These are phyloP conservation scores for Magnaporthiopsis incrustans DNA, from an alignment of 2,329 filamentous ascomycete species.

Conservation along the genomic window DNA sequence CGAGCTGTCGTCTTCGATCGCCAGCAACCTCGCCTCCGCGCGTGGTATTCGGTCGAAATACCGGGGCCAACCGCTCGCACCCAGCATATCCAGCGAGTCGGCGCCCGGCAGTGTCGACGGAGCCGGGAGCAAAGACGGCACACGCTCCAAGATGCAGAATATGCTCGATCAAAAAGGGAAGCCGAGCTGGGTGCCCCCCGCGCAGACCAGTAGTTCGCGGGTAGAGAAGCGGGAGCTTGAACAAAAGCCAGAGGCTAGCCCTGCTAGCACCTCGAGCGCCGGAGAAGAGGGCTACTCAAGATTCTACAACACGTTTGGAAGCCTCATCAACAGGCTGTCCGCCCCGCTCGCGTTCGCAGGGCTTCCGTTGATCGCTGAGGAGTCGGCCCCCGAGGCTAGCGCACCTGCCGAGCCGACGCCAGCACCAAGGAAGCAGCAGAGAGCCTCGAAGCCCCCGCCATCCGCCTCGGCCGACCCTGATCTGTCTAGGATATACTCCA, in stretches of 20 bases:
- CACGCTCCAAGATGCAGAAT: slow-evolving; percentile 45
- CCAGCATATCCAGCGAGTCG: slow-evolving; percentile 67
- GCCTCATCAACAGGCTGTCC: slow-evolving; percentile 78
- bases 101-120: slow-evolving; percentile 61
- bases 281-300: slow-evolving; percentile 73
- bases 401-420: slow-evolving; percentile 29
- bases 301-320: slow-evolving; percentile 90
- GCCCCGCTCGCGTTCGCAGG: slow-evolving; percentile 90
- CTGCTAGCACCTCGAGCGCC: slow-evolving; percentile 16
- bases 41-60: slow-evolving; percentile 65
- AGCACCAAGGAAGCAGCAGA: slow-evolving; percentile 27
- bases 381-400: slow-evolving; percentile 25
- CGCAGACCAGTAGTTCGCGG: slow-evolving; percentile 18
- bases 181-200: slow-evolving; percentile 45
- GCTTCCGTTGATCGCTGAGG: slow-evolving; percentile 62
- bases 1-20: slow-evolving; percentile 73
- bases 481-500: slow-evolving; percentile 74
- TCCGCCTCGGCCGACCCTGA: slow-evolving; percentile 54
- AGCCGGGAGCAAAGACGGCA: slow-evolving; percentile 40
- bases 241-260: slow-evolving; percentile 15
- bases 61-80: slow-evolving; percentile 59
- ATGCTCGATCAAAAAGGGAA: slow-evolving; percentile 47
- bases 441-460: slow-evolving; percentile 16
- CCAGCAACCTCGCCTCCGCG: slow-evolving; percentile 79
- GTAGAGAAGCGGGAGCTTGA: slow-evolving; percentile 18